A percentile compares a stretch with the other conserved stretches of the same genome.
Conservation (phyloP, 257 asterid genomes). For the Solanum verrucosum region DNA sequence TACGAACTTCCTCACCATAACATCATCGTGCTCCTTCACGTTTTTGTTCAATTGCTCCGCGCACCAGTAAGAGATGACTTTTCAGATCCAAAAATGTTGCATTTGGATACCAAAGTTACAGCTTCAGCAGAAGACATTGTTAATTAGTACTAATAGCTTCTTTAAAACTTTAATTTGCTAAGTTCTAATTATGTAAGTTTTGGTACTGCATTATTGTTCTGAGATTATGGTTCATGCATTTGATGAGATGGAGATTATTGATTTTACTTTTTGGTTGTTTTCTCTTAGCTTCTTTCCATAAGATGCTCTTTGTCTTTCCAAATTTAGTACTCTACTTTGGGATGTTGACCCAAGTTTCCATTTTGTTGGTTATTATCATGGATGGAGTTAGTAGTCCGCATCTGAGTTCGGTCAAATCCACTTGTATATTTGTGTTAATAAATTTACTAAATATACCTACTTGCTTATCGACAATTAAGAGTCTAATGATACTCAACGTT, state of each 20-base stretch:
- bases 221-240: slow-evolving; percentile 31
- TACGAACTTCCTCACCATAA: background rate
- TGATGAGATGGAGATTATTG: slow-evolving; percentile 1
- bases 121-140: slow-evolving; percentile 17
- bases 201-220: background rate
- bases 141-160: background rate
- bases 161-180: background rate
- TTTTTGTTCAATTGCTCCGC: background rate
- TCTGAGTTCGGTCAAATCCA: too few species aligned
- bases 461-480: too few species aligned
- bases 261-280: background rate
- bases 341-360: background rate
- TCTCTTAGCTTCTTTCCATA: background rate
- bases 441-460: too few species aligned
- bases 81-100: slow-evolving; percentile 26
- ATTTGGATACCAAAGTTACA: slow-evolving; percentile 14
- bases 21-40: background rate
- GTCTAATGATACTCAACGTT: too few species aligned
- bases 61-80: slow-evolving; percentile 13
- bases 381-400: background rate
- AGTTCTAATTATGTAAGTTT: slow-evolving; percentile 17
- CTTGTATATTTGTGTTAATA: too few species aligned
- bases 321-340: background rate
- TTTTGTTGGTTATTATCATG: background rate
- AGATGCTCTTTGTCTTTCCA: background rate